Conservation (phyloP, 2,329 filamentous ascomycete genomes). For the Pseudocercospora pini-densiflorae region DNA sequence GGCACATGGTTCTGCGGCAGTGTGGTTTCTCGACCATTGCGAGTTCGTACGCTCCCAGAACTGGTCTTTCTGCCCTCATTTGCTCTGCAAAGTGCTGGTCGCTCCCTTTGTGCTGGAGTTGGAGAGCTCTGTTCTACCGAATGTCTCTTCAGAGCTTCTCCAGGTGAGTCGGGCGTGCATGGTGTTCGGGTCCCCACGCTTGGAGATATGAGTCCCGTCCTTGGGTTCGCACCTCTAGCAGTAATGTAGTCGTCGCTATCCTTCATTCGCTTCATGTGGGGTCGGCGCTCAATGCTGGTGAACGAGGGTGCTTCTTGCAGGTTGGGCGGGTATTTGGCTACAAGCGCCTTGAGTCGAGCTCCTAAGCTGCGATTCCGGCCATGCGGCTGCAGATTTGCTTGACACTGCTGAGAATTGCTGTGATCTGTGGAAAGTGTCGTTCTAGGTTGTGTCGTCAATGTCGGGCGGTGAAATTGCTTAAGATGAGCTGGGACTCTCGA, state of each 20-base stretch:
- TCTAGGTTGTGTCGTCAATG: constrained; percentile 12
- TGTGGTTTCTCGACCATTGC: neutral
- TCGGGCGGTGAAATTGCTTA: constrained; percentile 16
- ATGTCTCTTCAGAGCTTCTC: constrained; percentile 31
- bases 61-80: constrained; percentile 36
- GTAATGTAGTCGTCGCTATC: constrained; percentile 44
- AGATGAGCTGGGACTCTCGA: constrained; percentile 23
- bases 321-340: constrained; percentile 24
- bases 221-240: constrained; percentile 40
- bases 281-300: neutral
- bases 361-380: constrained; percentile 17
- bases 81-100: constrained; percentile 28
- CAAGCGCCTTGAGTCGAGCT: constrained; percentile 25
- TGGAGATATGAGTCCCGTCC: constrained; percentile 41
- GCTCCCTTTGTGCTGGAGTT: constrained; percentile 21
- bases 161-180: constrained; percentile 36
- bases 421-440: constrained; percentile 5
- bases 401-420: constrained; percentile 25
- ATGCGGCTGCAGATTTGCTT: constrained; percentile 25
- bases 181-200: constrained; percentile 35
- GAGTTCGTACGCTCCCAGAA: constrained; percentile 13
- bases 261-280: constrained; percentile 37
- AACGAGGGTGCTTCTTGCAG: constrained; percentile 4
- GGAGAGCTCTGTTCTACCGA: constrained; percentile 25
- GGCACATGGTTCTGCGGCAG: neutral